Percentiles rank a stretch among this genome's conserved stretches.
Conservation (phyloP, 768 basidiomycete species). For the Chalciporus piperatus region DNA sequence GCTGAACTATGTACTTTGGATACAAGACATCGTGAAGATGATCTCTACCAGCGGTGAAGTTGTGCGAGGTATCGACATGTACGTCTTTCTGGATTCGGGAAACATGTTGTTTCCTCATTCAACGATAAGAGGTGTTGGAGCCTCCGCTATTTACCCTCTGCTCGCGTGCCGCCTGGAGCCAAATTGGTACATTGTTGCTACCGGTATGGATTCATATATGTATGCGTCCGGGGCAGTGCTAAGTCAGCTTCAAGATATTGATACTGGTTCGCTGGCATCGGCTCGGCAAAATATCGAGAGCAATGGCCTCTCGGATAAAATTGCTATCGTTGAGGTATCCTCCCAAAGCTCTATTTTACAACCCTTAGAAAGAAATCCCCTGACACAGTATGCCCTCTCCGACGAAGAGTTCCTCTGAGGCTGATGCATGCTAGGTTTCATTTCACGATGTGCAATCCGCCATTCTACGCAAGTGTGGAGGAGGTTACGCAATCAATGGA, state of each 20-base stretch:
- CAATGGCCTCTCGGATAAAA: slow-evolving; percentile 54
- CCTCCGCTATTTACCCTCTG: slow-evolving; percentile 86
- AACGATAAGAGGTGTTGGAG: slow-evolving; percentile 75
- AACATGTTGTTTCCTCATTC: neutral
- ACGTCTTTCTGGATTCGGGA: slow-evolving; percentile 18
- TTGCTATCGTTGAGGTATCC: slow-evolving; percentile 44
- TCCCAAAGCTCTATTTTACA: slow-evolving; percentile 44
- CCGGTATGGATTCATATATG: slow-evolving; percentile 44
- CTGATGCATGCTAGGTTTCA: slow-evolving; percentile 44
- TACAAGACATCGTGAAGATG: slow-evolving; percentile 62
- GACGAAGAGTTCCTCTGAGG: neutral
- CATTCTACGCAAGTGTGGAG: slow-evolving; percentile 78
- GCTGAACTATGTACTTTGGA: slow-evolving; percentile 85
- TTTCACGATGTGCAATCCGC: slow-evolving; percentile 95
- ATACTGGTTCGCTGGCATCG: slow-evolving; percentile 52
- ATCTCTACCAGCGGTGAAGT: slow-evolving; percentile 16
- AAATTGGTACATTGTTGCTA: slow-evolving; percentile 62
- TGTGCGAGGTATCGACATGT: slow-evolving; percentile 76
- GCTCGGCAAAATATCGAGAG: slow-evolving; percentile 55
- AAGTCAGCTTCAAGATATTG: slow-evolving; percentile 55
- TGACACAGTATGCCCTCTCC: slow-evolving; percentile 3
- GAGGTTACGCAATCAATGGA: slow-evolving; percentile 62
- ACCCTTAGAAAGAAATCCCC: slow-evolving; percentile 11
- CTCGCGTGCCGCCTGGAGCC: slow-evolving; percentile 55
- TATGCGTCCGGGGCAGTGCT: neutral